Conservation (phyloP, 441 rosid species). For the Hypseocharis bilobata region DNA sequence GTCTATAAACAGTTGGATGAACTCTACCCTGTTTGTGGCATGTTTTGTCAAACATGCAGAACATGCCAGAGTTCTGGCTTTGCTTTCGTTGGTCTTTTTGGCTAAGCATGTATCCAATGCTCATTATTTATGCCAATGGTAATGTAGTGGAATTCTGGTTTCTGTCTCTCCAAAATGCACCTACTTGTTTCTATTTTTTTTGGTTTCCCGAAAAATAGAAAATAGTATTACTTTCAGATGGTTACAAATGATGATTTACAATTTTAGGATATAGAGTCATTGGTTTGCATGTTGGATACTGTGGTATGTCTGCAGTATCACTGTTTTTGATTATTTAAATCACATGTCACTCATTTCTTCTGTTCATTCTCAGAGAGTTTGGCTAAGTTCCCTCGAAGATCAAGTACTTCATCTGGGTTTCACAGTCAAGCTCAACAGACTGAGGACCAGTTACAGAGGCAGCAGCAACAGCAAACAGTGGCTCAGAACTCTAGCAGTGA, state of each 20-base stretch:
- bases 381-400: constrained; percentile 80
- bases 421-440: constrained; percentile 51
- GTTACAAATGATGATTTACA: no score
- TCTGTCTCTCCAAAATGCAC: no score
- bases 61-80: neutral
- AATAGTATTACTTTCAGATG: no score
- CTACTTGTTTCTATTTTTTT: no score
- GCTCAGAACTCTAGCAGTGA: constrained; percentile 43
- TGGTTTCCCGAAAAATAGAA: no score
- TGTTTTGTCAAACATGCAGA: neutral
- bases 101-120: no score
- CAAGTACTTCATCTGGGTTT: constrained; percentile 46
- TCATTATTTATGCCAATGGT: no score
- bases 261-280: neutral
- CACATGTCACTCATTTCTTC: constrained; percentile 5
- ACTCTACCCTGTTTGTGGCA: neutral
- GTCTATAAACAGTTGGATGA: neutral
- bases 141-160: no score
- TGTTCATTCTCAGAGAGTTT: constrained; percentile 58
- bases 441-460: constrained; percentile 41
- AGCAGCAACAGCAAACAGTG: constrained; percentile 42
- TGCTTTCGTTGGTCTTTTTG: neutral
- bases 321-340: neutral
- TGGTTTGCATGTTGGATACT: neutral
- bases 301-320: neutral